phyloP scores from a whole-genome alignment of 1,284 basidiomycete genomes.

The Trichosporon inkin region DNA sequence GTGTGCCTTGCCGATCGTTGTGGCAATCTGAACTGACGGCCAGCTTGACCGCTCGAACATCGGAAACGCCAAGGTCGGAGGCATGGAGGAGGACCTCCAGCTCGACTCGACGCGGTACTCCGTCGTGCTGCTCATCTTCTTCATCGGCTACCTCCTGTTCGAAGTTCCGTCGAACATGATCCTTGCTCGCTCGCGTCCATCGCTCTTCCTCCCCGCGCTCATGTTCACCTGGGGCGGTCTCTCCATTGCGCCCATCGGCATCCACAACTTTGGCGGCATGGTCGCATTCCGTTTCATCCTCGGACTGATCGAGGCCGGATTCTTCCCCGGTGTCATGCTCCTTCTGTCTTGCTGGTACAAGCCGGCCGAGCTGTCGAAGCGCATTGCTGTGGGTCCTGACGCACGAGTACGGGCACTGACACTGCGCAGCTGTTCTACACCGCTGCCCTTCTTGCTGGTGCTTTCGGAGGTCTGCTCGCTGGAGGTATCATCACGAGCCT shows the following conservation, averaged over 20 bases:
- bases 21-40: neutral
- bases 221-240: conserved; percentile 31
- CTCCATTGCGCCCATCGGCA: conserved; percentile 21
- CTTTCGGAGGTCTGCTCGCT: conserved; percentile 46
- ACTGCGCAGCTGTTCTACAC: conserved; percentile 21
- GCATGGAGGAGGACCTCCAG: conserved; percentile 46
- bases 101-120: conserved; percentile 41
- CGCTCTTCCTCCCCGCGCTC: conserved; percentile 31
- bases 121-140: conserved; percentile 49
- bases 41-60: conserved; percentile 34
- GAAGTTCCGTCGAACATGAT: conserved; percentile 50
- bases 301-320: conserved; percentile 38
- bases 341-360: conserved; percentile 46
- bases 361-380: conserved; percentile 45
- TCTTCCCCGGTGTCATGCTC: conserved; percentile 44
- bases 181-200: conserved; percentile 13
- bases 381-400: conserved; percentile 10
- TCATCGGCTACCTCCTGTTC: conserved; percentile 39
- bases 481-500: conserved; percentile 40
- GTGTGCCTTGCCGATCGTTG: too few relatives aligned
- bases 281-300: conserved; percentile 28
- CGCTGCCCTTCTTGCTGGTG: conserved; percentile 32
- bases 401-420: too few relatives aligned
- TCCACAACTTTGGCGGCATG: conserved; percentile 22
- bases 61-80: conserved; percentile 37